Evolutionary conservation across 768 basidiomycete genomes (phyloP).

Genomic region (Kwoniella dejecticola): DNA sequence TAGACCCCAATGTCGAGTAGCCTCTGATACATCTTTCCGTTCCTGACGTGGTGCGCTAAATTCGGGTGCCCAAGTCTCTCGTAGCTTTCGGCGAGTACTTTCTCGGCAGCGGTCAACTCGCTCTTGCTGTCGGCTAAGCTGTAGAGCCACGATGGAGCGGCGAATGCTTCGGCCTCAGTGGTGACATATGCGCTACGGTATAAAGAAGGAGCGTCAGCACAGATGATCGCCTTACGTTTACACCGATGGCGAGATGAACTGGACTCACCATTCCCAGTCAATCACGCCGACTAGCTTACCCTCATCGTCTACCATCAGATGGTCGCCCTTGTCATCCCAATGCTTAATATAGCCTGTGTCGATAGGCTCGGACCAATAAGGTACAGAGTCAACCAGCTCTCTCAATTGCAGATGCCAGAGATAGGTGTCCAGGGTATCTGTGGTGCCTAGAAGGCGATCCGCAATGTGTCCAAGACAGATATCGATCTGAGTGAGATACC

Average conservation of each 20-base stretch:
- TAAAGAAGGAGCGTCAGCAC: too few species aligned
- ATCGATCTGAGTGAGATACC: constrained; percentile 14
- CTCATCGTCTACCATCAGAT: constrained; percentile 41
- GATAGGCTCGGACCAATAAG: not conserved
- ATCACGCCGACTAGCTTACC: constrained; percentile 41
- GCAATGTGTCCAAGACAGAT: constrained; percentile 1
- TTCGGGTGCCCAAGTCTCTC: too few species aligned
- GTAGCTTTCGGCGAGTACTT: too few species aligned
- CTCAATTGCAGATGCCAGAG: constrained; percentile 12
- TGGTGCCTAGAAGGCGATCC: not conserved
- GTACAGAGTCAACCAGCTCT: not conserved
- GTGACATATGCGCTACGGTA: constrained; percentile 22
- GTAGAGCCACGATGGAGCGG: too few species aligned
- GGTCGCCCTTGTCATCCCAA: constrained; percentile 43
- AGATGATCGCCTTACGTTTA: too few species aligned
- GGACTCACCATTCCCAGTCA: constrained; percentile 49
- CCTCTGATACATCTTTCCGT: too few species aligned
- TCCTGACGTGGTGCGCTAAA: too few species aligned
- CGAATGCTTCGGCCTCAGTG: constrained; percentile 19
- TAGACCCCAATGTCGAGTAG: too few species aligned
- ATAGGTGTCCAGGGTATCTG: not conserved
- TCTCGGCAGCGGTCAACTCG: too few species aligned
- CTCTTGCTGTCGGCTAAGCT: too few species aligned
- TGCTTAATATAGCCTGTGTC: constrained; percentile 31
- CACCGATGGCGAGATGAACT: not conserved